Evolutionary conservation across 164 flowering plant species (phyloP), one percentile per base, ranked within the genome.

Genomic region (Nymphaea colorata): DNA sequence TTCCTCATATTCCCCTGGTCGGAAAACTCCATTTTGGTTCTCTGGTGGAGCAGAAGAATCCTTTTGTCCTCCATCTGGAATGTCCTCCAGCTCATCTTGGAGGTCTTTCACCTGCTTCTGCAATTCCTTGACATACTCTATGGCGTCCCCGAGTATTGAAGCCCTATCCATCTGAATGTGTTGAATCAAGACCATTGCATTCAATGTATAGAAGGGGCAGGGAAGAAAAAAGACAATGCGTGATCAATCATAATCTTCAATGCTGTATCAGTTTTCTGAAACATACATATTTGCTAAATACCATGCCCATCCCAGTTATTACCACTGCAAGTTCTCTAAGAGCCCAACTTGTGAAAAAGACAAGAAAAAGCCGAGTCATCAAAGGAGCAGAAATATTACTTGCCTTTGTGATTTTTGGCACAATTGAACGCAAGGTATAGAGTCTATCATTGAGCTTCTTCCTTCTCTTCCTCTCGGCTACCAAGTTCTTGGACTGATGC

Each of bases 401-500:
- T 79, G 91, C 99, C 93, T 94, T 94, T 0, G 92, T 75, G 59
- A 94, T 94, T 44, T 80, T 90, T 11, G 99, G 99, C 71, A 94
- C 99, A 69, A 91, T 76, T 61, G 98, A 69, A 0, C 99, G 79
- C 25, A 94, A 89, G 41, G 75, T 65, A 59, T 85, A 90, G 45
- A 94, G 89, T 72, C 94, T 76, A 4, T 90, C 98, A 64, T 92
- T 90, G 47, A 94, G 96, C 78, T 90, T 94, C 80, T 89, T 91
- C 80, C 99, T 87, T 72, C 99, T 81, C 79, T 76, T 91, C 83
- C 99, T 90, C 84, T 94, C 98, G 11, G 99, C 98, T 2, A 72
- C 42, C 43, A 94, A 87, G 72, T 94, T 94, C 68, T 91, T 94
- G 2, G 92, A 79, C 47, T 82, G 88, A 53, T 82, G 76, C 17